Evolutionary conservation across 768 basidiomycete genomes (phyloP).

Genomic region (Hydnum rufescens): DNA sequence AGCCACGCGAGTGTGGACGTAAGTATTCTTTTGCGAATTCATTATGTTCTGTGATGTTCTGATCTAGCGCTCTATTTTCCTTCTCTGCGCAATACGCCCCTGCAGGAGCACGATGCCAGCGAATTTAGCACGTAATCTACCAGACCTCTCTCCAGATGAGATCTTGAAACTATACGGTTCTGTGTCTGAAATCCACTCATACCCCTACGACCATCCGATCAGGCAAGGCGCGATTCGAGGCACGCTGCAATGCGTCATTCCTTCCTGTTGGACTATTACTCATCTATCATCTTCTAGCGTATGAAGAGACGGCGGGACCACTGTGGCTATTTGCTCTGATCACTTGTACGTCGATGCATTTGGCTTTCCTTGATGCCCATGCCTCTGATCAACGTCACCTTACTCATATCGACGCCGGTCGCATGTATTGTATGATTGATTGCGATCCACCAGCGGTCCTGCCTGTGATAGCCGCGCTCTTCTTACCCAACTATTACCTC

Average conservation of each 20-base stretch:
- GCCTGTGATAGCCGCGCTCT: slow-evolving; percentile 36
- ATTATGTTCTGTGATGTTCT: no score
- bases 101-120: slow-evolving; percentile 49
- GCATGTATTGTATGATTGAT: no score
- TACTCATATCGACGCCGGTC: no score
- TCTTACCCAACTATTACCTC: slow-evolving; percentile 48
- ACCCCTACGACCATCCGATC: slow-evolving; percentile 33
- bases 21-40: no score
- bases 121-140: slow-evolving; percentile 35
- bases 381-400: no score
- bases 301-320: slow-evolving; percentile 26
- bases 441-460: slow-evolving; percentile 35
- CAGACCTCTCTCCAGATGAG: slow-evolving; percentile 25
- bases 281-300: no score
- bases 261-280: no score
- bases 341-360: slow-evolving; percentile 11
- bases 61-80: slow-evolving; percentile 5
- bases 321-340: slow-evolving; percentile 11
- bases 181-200: slow-evolving; percentile 30
- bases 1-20: no score
- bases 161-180: slow-evolving; percentile 33
- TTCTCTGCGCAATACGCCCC: slow-evolving; percentile 39
- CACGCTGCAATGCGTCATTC: slow-evolving; percentile 11
- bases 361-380: slow-evolving; percentile 36
- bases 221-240: slow-evolving; percentile 43